Conservation (phyloP, 176 grass and related monocot genomes). For the Elymus sibiricus region DNA sequence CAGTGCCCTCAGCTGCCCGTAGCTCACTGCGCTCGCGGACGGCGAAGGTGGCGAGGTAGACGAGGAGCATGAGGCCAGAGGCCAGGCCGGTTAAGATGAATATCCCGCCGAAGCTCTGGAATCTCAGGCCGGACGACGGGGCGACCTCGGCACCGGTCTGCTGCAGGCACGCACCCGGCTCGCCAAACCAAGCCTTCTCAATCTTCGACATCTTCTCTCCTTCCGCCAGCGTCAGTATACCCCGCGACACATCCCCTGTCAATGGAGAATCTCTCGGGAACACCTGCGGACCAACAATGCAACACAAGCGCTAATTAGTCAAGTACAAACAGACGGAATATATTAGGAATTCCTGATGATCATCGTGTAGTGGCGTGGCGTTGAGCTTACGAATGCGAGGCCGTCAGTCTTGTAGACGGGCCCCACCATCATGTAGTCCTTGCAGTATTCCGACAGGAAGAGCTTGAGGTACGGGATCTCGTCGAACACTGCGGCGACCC, state of each 20-base stretch:
- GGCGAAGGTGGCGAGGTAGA: conserved; percentile 42
- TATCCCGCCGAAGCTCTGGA: conserved; percentile 48
- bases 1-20: background rate
- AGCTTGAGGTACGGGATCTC: background rate
- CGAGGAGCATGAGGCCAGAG: conserved; percentile 38
- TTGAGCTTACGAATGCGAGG: background rate
- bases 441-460: background rate
- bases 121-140: conserved; percentile 8
- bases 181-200: conserved; percentile 49
- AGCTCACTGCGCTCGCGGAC: conserved; percentile 46
- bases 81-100: conserved; percentile 54
- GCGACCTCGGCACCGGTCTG: too few relatives aligned
- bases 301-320: too few relatives aligned
- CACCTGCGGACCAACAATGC: background rate
- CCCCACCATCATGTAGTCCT: background rate
- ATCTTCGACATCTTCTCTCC: conserved; percentile 38
- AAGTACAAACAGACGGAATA: too few relatives aligned
- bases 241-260: conserved; percentile 45
- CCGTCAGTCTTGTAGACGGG: background rate
- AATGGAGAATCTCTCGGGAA: conserved; percentile 45
- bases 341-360: too few relatives aligned
- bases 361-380: too few relatives aligned
- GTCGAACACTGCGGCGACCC: background rate
- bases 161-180: background rate
- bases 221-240: conserved; percentile 46